phyloP scores from a whole-genome alignment of 1,284 basidiomycete species.

The Moesziomyces globuligerus region DNA sequence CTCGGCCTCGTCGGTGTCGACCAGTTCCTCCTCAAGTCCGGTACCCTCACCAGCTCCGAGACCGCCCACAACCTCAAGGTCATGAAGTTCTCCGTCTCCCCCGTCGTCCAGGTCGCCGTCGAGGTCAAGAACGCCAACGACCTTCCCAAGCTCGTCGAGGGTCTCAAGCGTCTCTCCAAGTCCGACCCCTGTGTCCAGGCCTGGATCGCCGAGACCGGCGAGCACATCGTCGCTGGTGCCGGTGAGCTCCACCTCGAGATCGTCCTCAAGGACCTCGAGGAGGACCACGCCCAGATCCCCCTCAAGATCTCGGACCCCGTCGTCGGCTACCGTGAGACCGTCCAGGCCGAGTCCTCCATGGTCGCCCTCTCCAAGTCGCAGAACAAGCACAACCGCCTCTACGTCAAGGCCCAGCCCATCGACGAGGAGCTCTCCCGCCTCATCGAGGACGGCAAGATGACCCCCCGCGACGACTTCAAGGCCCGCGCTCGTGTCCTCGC shows the following conservation, averaged over 20 bases:
- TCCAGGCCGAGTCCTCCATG: slow-evolving; percentile 94
- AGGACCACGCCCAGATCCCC: slow-evolving; percentile 99
- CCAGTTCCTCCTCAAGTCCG: slow-evolving; percentile 98
- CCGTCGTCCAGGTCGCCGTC: slow-evolving; percentile 98
- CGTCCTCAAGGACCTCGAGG: slow-evolving; percentile 99
- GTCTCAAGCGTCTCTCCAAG: slow-evolving; percentile 99
- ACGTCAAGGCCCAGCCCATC: slow-evolving; percentile 89
- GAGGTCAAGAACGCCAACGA: slow-evolving; percentile 99
- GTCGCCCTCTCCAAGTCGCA: slow-evolving; percentile 98
- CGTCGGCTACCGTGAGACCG: slow-evolving; percentile 97
- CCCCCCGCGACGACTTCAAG: slow-evolving; percentile 97
- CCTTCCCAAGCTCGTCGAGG: slow-evolving; percentile 99
- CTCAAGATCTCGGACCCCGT: slow-evolving; percentile 99
- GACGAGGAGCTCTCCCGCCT: slow-evolving; percentile 93
- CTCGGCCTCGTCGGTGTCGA: slow-evolving; percentile 99
- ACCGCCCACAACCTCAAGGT: slow-evolving; percentile 99
- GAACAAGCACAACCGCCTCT: slow-evolving; percentile 99
- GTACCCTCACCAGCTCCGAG: slow-evolving; percentile 96
- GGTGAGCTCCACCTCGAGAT: slow-evolving; percentile 99
- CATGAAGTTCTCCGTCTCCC: slow-evolving; percentile 92
- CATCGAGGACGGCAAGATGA: slow-evolving; percentile 89
- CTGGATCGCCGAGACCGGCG: slow-evolving; percentile 90
- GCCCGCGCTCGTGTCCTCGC: slow-evolving; percentile 92
- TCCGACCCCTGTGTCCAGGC: slow-evolving; percentile 99
- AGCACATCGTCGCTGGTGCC: slow-evolving; percentile 99